These are phyloP conservation scores for Solanum virginianum DNA, from an alignment of 257 asterid genomes.

Conservation along the genomic window DNA sequence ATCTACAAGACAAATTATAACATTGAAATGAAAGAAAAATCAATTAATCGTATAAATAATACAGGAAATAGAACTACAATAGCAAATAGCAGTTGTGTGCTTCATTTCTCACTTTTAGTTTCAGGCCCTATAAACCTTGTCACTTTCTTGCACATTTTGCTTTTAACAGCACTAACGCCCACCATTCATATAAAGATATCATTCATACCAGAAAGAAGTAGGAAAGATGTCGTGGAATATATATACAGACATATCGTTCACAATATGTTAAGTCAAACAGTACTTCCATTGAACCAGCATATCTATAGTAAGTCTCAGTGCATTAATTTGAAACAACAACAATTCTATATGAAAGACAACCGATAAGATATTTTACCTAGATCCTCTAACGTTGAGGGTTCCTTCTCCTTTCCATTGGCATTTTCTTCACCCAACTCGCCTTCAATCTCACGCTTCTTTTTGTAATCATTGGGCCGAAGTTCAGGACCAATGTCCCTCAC, in stretches of 20 bases:
- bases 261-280: not conserved
- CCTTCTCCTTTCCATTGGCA: slow-evolving; percentile 24
- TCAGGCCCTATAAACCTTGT: not conserved
- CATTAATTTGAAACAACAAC: not conserved
- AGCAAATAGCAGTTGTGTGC: too few relatives aligned
- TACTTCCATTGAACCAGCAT: not conserved
- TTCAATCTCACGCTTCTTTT: slow-evolving; percentile 25
- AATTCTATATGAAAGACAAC: not conserved
- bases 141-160: not conserved
- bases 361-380: slow-evolving; percentile 62
- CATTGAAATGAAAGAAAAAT: too few relatives aligned
- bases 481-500: slow-evolving; percentile 92
- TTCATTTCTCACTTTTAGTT: not conserved
- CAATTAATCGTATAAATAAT: too few relatives aligned
- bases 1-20: too few relatives aligned
- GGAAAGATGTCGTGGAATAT: not conserved
- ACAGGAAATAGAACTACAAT: too few relatives aligned
- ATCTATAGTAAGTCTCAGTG: not conserved
- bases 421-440: slow-evolving; percentile 11
- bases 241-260: not conserved
- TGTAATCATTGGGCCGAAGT: slow-evolving; percentile 70
- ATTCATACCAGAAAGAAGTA: not conserved
- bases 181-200: not conserved
- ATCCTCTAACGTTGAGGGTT: slow-evolving; percentile 81
- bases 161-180: not conserved